phyloP scores from a whole-genome alignment of 2,329 filamentous ascomycete species.

The Botrytis sinoallii region DNA sequence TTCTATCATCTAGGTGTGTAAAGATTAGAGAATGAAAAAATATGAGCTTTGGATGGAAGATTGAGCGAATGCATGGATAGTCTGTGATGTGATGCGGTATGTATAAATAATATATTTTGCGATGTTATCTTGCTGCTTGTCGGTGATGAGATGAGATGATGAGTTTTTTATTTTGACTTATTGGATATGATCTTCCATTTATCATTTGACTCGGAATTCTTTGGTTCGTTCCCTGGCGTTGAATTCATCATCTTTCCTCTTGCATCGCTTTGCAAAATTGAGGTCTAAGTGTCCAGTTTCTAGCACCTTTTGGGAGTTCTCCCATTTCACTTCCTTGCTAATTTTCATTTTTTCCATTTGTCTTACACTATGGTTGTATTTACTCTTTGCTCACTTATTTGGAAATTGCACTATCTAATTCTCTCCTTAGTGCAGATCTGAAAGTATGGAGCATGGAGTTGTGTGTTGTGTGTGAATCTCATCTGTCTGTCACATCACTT shows the following conservation, averaged over 20 bases:
- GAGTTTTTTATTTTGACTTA: background rate
- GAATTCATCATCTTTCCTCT: accelerated
- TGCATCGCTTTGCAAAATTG: background rate
- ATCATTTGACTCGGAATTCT: accelerated
- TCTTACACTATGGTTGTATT: background rate
- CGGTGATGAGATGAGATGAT: background rate
- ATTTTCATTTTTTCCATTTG: background rate
- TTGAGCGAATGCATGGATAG: background rate
- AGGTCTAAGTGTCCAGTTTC: background rate
- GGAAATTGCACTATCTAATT: accelerated
- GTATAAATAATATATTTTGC: background rate
- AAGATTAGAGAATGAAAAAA: background rate
- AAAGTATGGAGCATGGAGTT: background rate
- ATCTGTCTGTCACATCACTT: background rate
- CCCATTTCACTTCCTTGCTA: background rate
- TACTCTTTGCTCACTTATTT: background rate
- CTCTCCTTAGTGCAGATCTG: accelerated
- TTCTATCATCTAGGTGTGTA: background rate
- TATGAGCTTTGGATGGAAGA: no score
- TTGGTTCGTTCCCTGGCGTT: accelerated
- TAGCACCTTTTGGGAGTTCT: background rate
- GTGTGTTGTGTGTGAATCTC: background rate
- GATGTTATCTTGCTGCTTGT: no score
- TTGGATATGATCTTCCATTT: background rate
- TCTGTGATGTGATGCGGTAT: background rate